These are phyloP conservation scores for Xerocomus spinulosus DNA, from an alignment of 768 basidiomycete species.

Conservation along the genomic window DNA sequence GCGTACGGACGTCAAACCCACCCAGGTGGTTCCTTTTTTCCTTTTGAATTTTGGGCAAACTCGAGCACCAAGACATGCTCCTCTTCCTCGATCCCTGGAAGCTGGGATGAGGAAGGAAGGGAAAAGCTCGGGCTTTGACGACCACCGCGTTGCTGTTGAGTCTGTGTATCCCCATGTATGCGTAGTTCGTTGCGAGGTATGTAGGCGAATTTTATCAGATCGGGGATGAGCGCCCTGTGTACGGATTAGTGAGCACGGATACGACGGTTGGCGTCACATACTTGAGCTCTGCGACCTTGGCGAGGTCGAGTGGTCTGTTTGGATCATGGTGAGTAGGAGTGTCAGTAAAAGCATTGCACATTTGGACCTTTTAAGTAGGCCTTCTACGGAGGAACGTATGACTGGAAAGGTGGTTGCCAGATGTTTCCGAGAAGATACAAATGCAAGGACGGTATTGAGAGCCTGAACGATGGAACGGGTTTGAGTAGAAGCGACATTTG, in stretches of 20 bases:
- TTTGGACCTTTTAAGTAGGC: constrained; percentile 64
- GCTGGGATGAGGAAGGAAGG: constrained; percentile 26
- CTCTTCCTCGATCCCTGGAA: constrained; percentile 28
- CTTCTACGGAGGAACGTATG: constrained; percentile 75
- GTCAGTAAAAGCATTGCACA: not conserved
- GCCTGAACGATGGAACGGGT: constrained; percentile 43
- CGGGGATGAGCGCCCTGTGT: constrained; percentile 72
- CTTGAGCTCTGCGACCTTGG: constrained; percentile 81
- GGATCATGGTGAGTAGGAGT: not conserved
- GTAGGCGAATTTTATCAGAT: constrained; percentile 78
- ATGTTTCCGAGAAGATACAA: constrained; percentile 76
- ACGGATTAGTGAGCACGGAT: not conserved
- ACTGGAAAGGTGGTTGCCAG: constrained; percentile 75
- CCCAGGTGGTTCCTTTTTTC: constrained; percentile 30
- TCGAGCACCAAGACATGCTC: constrained; percentile 50
- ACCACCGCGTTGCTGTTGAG: constrained; percentile 21
- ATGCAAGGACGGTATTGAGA: constrained; percentile 84
- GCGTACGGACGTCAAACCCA: constrained; percentile 4
- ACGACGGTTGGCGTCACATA: constrained; percentile 24
- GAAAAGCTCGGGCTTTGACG: constrained; percentile 42
- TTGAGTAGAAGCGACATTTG: not conserved
- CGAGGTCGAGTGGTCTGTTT: constrained; percentile 71
- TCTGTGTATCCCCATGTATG: constrained; percentile 40
- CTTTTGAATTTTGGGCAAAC: constrained; percentile 44
- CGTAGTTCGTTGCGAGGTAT: constrained; percentile 60